phyloP scores from a whole-genome alignment of 2,329 filamentous ascomycete species.

The Botrytis medusae region DNA sequence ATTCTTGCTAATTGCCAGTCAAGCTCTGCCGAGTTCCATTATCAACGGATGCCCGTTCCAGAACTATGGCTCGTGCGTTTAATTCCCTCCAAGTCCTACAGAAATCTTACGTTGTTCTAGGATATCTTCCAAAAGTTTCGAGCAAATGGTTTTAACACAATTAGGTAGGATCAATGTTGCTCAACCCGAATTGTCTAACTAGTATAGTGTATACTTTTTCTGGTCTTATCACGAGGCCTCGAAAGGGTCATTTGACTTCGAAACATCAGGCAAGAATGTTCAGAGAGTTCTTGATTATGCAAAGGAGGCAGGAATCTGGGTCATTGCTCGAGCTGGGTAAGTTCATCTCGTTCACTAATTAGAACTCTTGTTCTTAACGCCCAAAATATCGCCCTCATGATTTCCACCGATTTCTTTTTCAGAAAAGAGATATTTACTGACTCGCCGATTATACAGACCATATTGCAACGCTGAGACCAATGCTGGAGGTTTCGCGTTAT shows the following conservation, averaged over 20 bases:
- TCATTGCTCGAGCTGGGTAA: conserved; percentile 49
- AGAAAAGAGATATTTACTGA: neutral
- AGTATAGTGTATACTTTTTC: conserved; percentile 47
- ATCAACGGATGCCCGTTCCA: conserved; percentile 53
- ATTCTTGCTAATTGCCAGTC: conserved; percentile 19
- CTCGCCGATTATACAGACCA: conserved; percentile 35
- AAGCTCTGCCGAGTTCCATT: conserved; percentile 50
- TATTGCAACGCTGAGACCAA: conserved; percentile 54
- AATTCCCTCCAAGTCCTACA: neutral
- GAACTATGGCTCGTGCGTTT: conserved; percentile 48
- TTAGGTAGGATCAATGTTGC: conserved; percentile 40
- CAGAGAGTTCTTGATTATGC: conserved; percentile 52
- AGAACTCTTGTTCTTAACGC: neutral
- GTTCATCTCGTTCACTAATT: neutral
- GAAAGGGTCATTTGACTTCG: conserved; percentile 50
- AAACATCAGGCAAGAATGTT: conserved; percentile 51
- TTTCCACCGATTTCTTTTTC: neutral
- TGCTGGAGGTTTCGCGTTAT: conserved; percentile 48
- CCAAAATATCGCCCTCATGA: neutral
- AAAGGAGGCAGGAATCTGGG: conserved; percentile 52
- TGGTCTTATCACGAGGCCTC: conserved; percentile 51
- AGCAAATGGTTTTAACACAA: conserved; percentile 53
- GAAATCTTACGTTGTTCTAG: conserved; percentile 36
- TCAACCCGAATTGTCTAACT: conserved; percentile 20
- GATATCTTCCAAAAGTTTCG: conserved; percentile 56